Conservation (phyloP, 2,329 filamentous ascomycete species). For the Fusarium stilboides region DNA sequence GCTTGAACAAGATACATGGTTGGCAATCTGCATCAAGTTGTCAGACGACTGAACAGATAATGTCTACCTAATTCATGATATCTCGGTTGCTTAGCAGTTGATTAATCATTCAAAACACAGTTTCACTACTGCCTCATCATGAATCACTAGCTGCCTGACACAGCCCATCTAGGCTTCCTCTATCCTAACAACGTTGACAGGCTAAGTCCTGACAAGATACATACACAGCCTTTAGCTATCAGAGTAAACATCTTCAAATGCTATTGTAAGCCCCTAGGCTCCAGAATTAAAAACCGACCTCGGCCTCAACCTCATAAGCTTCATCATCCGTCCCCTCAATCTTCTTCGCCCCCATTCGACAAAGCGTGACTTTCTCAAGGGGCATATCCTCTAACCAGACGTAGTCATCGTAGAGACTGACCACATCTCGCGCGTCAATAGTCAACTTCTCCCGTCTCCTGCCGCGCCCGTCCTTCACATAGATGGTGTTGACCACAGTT, state of each 20-base stretch:
- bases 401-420: slow-evolving; percentile 74
- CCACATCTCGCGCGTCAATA: slow-evolving; percentile 69
- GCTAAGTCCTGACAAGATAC: neutral
- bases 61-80: slow-evolving; percentile 5
- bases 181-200: neutral
- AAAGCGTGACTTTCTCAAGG: slow-evolving; percentile 82
- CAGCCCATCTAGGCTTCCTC: slow-evolving; percentile 4
- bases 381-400: slow-evolving; percentile 79
- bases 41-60: neutral
- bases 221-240: neutral
- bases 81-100: neutral
- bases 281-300: slow-evolving; percentile 58
- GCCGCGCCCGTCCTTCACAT: slow-evolving; percentile 65
- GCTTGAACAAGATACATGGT: slow-evolving; percentile 3
- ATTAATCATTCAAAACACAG: neutral
- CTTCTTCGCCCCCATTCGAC: slow-evolving; percentile 88
- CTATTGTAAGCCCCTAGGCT: slow-evolving; percentile 11
- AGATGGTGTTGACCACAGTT: slow-evolving; percentile 89
- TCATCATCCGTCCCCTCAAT: slow-evolving; percentile 67
- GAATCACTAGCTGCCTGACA: neutral
- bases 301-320: slow-evolving; percentile 68
- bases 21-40: slow-evolving; percentile 7
- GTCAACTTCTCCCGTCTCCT: slow-evolving; percentile 58
- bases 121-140: neutral
- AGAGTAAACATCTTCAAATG: neutral